Base-by-base conservation (phyloP, 208 protist species). In the Leptomonas pyrrhocoris region DNA sequence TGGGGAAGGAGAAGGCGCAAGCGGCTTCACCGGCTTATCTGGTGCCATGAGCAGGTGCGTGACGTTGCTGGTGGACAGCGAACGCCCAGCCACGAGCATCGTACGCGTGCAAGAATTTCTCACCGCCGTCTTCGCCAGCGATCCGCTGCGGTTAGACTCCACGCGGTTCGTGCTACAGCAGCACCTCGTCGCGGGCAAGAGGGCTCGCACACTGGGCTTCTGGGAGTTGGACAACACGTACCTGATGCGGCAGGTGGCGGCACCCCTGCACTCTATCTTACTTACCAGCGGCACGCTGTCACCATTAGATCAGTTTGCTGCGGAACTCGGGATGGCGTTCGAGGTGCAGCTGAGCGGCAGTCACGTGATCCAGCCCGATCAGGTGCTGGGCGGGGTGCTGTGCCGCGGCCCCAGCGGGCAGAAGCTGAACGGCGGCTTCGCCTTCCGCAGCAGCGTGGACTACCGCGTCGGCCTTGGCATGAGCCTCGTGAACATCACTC, bases 271-370 rank as follows among this genome's bases (percentile, higher is more conserved):
- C 59, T 84, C 70, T 13, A 55, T 99, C n/a, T 73, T 99, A 5
- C 73, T 99, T 9, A 99, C 98, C 16, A 97, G 89, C 53, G 98
- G 98, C 23, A 99, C 98, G 12, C 80, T 99, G 3, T 98, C 97
- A 0, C 98, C 98, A 5, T 70, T 99, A 2, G 84, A 92, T 49
- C 92, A 94, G 53, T 98, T 99, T 72, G 88, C 93, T 16, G 81
- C 81, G 19, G 97, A 98, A 79, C 81, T 98, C 7, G 91, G 86
- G 34, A 49, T 95, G 13, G 56, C 28, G 12, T 99, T 98, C 67
- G 69, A 73, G 25, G 81, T 94, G 31, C 72, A 50, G 51, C 76
- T 98, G 11, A 81, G 95, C 57, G 97, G 97, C 43, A 66, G 69
- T 31, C 97, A 99, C 76, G 96, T 99, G 11, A 98, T 99, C 68